Conservation (phyloP, 331 rosid genomes). For the Cydonia oblonga region DNA sequence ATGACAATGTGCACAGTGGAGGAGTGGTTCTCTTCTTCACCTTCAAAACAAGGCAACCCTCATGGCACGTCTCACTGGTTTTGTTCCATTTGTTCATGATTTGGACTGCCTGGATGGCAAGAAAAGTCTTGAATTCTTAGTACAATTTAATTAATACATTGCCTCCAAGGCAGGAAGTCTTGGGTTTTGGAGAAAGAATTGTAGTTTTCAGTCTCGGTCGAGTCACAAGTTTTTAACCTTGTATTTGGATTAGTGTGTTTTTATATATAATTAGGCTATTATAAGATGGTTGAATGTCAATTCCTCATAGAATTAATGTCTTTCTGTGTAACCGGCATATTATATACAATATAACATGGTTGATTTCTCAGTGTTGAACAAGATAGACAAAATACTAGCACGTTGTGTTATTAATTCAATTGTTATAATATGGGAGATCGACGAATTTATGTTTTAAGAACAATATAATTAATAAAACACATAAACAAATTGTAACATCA, state of each 20-base stretch:
- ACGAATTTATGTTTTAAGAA: no score
- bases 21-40: background rate
- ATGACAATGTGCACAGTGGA: no score
- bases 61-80: background rate
- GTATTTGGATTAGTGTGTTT: background rate
- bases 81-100: background rate
- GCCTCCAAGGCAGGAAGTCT: conserved; percentile 2
- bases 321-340: background rate
- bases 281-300: background rate
- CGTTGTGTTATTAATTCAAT: no score
- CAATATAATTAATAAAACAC: no score
- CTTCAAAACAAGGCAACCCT: background rate
- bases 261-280: background rate
- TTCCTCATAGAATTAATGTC: background rate
- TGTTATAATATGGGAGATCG: no score
- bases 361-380: background rate
- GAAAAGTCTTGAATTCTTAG: background rate
- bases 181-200: no score
- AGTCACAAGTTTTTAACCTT: background rate
- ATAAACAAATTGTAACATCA: no score
- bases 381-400: fast-evolving
- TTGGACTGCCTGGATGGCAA: conserved; percentile 3
- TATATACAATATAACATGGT: background rate
- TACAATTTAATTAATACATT: background rate
- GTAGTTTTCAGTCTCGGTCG: no score